These are phyloP conservation scores for Raffaelea albimanens DNA, from an alignment of 2,329 filamentous ascomycete species.

Conservation along the genomic window DNA sequence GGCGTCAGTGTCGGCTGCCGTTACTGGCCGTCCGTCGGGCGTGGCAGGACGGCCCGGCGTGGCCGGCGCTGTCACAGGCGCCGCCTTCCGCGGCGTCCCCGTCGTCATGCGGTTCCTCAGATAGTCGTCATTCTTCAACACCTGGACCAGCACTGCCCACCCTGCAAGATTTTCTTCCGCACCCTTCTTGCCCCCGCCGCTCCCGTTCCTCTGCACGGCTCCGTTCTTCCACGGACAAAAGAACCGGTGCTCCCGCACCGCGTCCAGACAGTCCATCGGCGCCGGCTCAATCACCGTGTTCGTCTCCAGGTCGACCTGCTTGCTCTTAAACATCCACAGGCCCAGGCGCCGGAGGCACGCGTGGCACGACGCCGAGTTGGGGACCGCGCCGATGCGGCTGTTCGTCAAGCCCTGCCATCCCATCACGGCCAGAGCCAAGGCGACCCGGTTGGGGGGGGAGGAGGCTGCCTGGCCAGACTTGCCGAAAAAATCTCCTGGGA, in stretches of 20 bases:
- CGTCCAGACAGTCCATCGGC: constrained; percentile 59
- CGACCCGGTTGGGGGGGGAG: constrained; percentile 43
- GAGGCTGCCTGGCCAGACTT: no score
- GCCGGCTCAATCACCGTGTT: constrained; percentile 45
- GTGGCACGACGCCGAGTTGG: constrained; percentile 69
- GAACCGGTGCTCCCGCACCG: constrained; percentile 64
- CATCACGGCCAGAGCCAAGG: constrained; percentile 59
- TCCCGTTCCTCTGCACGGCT: constrained; percentile 45
- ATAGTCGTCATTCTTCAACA: constrained; percentile 49
- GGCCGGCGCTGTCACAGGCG: neutral
- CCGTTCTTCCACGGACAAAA: constrained; percentile 75
- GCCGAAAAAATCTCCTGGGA: constrained; percentile 47
- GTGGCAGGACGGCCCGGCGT: constrained; percentile 7
- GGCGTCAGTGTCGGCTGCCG: constrained; percentile 16
- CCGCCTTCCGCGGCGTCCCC: neutral
- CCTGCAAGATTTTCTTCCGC: constrained; percentile 32
- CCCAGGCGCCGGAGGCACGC: constrained; percentile 84
- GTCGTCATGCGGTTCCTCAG: constrained; percentile 29
- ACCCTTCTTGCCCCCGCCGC: constrained; percentile 10
- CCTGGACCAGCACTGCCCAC: constrained; percentile 45
- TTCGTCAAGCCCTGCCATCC: constrained; percentile 65
- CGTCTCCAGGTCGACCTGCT: constrained; percentile 47
- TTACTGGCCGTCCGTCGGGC: constrained; percentile 13
- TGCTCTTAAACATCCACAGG: constrained; percentile 87
- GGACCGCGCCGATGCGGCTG: constrained; percentile 46